These are phyloP conservation scores for Penicillium odoratum DNA, from an alignment of 495 filamentous ascomycete species.

Conservation along the genomic window DNA sequence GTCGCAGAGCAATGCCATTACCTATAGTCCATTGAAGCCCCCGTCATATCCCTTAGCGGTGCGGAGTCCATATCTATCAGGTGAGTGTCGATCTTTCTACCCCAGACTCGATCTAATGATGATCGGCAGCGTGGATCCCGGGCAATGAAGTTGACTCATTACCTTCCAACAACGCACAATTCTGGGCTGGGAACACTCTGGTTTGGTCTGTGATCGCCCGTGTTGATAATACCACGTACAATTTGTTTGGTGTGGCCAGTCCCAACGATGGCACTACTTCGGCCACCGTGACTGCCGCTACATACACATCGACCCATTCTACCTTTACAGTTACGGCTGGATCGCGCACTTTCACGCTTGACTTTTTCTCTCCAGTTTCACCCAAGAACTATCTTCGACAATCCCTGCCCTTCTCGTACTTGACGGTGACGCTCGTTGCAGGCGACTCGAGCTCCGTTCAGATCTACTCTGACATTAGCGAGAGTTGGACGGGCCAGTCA, in stretches of 20 bases:
- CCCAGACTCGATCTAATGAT: background rate
- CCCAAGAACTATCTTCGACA: slow-evolving; percentile 76
- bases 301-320: slow-evolving; percentile 43
- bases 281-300: slow-evolving; percentile 34
- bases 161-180: slow-evolving; percentile 37
- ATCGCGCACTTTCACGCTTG: slow-evolving; percentile 33
- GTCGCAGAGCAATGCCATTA: slow-evolving; percentile 17
- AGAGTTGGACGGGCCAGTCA: slow-evolving; percentile 42
- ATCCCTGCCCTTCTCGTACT: slow-evolving; percentile 73
- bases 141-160: slow-evolving; percentile 34
- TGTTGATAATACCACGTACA: slow-evolving; percentile 44
- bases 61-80: slow-evolving; percentile 41
- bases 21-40: slow-evolving; percentile 36
- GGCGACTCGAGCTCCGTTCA: slow-evolving; percentile 33
- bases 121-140: slow-evolving; percentile 45
- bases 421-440: slow-evolving; percentile 60
- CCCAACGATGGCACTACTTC: slow-evolving; percentile 22
- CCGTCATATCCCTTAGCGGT: slow-evolving; percentile 46
- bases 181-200: slow-evolving; percentile 44
- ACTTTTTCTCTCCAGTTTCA: slow-evolving; percentile 79
- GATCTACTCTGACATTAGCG: slow-evolving; percentile 45
- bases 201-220: slow-evolving; percentile 46
- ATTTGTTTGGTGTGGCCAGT: slow-evolving; percentile 41
- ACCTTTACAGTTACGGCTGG: slow-evolving; percentile 40
- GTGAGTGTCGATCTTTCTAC: slow-evolving; percentile 17